Evolutionary conservation across 1,139 yeast genomes (phyloP).

Genomic region (Debaryomyces subglobosus): DNA sequence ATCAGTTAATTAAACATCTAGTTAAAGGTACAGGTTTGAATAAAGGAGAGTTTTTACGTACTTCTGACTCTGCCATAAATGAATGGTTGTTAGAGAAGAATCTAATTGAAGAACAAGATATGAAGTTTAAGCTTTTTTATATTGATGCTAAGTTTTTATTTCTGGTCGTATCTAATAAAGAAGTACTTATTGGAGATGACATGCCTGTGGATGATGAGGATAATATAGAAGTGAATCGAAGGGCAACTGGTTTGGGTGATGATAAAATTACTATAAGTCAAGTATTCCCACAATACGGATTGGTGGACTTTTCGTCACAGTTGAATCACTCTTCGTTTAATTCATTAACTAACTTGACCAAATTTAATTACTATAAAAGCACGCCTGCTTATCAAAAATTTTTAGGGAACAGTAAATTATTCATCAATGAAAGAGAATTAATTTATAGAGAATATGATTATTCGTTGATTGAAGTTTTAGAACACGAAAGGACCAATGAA

Average conservation of each 20-base stretch:
- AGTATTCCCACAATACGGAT: conserved; percentile 47
- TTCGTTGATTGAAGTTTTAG: conserved; percentile 23
- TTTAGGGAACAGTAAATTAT: conserved; percentile 34
- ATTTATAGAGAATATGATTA: conserved; percentile 33
- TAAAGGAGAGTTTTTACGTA: conserved; percentile 23
- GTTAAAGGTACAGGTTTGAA: conserved; percentile 25
- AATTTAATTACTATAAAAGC: conserved; percentile 39
- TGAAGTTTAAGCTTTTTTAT: conserved; percentile 29
- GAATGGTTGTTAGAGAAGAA: conserved; percentile 21
- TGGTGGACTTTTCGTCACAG: conserved; percentile 32
- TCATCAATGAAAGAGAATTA: conserved; percentile 34
- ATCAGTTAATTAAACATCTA: conserved; percentile 38
- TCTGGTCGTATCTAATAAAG: conserved; percentile 21
- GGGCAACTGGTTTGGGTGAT: conserved; percentile 8
- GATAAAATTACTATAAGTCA: conserved; percentile 40
- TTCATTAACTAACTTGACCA: conserved; percentile 36
- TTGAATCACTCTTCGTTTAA: conserved; percentile 41
- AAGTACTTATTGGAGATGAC: conserved; percentile 18
- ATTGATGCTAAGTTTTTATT: conserved; percentile 27
- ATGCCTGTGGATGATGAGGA: conserved; percentile 10
- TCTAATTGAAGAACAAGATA: conserved; percentile 26
- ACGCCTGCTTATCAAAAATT: conserved; percentile 23
- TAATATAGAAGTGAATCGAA: conserved; percentile 2
- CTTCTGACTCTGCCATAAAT: conserved; percentile 27
- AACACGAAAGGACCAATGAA: conserved; percentile 12